Conservation (phyloP, 2,329 filamentous ascomycete genomes). For the Fusarium chlamydosporum region DNA sequence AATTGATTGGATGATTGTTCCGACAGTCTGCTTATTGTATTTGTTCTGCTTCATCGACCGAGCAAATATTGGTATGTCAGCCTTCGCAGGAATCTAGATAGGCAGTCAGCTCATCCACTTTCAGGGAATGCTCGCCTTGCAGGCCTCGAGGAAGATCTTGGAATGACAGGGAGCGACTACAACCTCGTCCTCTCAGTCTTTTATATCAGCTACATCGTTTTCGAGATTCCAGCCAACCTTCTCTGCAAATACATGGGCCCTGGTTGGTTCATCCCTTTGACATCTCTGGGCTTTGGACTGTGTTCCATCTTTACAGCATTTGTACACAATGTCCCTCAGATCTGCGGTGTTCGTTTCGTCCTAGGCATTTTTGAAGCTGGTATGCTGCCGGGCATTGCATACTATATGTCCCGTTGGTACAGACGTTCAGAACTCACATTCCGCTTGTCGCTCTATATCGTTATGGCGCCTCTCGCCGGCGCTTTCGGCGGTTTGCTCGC, state of each 20-base stretch:
- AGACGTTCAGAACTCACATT: constrained; percentile 73
- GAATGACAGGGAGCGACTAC: constrained; percentile 68
- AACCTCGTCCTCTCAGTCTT: constrained; percentile 73
- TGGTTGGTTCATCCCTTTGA: constrained; percentile 73
- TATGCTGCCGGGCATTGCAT: constrained; percentile 75
- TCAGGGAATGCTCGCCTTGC: constrained; percentile 42
- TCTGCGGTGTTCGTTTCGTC: constrained; percentile 71
- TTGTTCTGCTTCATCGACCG: constrained; percentile 77
- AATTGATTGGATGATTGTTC: constrained; percentile 35
- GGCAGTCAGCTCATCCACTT: neutral
- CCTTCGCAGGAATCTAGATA: rapidly evolving
- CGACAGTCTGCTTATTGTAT: constrained; percentile 60
- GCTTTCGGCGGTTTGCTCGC: constrained; percentile 77
- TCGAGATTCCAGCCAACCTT: constrained; percentile 74
- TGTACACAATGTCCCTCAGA: constrained; percentile 63
- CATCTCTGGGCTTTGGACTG: constrained; percentile 70
- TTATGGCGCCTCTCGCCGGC: constrained; percentile 75
- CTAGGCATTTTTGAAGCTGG: constrained; percentile 74
- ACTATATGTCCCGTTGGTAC: constrained; percentile 76
- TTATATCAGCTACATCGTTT: constrained; percentile 75
- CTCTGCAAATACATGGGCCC: constrained; percentile 75
- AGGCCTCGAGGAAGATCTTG: constrained; percentile 37
- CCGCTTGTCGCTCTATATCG: constrained; percentile 73
- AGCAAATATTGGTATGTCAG: constrained; percentile 47
- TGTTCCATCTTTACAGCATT: constrained; percentile 73